Evolutionary conservation across 768 basidiomycete genomes (phyloP).

Genomic region (Boletus sensibilis): DNA sequence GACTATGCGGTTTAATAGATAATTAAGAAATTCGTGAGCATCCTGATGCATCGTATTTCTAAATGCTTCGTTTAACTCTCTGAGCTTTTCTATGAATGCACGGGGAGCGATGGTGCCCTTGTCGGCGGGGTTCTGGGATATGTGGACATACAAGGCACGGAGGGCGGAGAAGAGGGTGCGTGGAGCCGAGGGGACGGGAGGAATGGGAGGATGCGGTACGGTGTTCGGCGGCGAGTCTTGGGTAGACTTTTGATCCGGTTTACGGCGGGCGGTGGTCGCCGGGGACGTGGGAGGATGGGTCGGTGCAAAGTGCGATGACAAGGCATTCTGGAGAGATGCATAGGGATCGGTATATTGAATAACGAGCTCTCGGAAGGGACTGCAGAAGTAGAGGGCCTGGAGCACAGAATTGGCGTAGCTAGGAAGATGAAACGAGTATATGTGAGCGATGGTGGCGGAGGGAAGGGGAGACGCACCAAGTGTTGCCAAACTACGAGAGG

Average conservation of each 20-base stretch:
- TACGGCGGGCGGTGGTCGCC: slow-evolving; percentile 43
- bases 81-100: slow-evolving; percentile 91
- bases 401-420: slow-evolving; percentile 99
- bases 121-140: slow-evolving; percentile 74
- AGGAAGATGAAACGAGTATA: slow-evolving; percentile 6
- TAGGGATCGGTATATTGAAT: slow-evolving; percentile 63
- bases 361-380: slow-evolving; percentile 89
- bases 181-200: slow-evolving; percentile 56
- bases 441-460: slow-evolving; percentile 18
- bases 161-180: slow-evolving; percentile 88
- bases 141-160: slow-evolving; percentile 84
- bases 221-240: slow-evolving; percentile 35
- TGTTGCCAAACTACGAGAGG: slow-evolving; percentile 84
- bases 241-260: slow-evolving; percentile 52
- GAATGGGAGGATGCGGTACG: slow-evolving; percentile 31
- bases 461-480: slow-evolving; percentile 58
- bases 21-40: slow-evolving; percentile 97
- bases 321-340: slow-evolving; percentile 36
- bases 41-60: slow-evolving; percentile 94
- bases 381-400: slow-evolving; percentile 94
- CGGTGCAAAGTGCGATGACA: slow-evolving; percentile 23
- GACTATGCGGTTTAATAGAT: slow-evolving; percentile 86
- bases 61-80: slow-evolving; percentile 89
- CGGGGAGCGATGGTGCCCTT: slow-evolving; percentile 87
- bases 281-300: slow-evolving; percentile 29